Evolutionary conservation across 2,329 filamentous ascomycete species (phyloP), one percentile per base, ranked within the genome.

Genomic region (Diaporthe amygdali): DNA sequence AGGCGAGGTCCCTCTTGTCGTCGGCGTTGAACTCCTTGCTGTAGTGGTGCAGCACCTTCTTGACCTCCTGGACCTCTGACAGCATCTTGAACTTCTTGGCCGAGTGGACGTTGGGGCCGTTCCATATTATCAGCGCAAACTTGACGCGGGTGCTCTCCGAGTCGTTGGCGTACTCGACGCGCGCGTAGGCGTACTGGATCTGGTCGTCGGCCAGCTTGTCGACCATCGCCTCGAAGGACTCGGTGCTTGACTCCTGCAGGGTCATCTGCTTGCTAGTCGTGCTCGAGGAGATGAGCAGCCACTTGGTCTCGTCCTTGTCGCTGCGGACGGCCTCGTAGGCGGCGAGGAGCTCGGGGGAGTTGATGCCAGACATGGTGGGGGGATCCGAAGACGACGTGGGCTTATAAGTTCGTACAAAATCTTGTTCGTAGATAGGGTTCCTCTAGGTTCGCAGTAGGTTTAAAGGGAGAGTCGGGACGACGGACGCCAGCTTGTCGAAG

Each of bases 161-260:
- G 80, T 93, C 91, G 82, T 93, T 93, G 78, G 90, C 90, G 80
- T 93, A 90, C 83, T 92, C 90, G 79, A 92, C 83, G 37, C 90
- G 88, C 75, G 84, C 88, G 82, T 92, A 92, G 69, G 85, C 90
- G 82, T 92, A 93, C 79, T 91, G 89, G 69, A 90, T 90, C 81
- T 91, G 85, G 44, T 78, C 77, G 77, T 90, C 85, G 78, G 90
- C 89, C 14, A 93, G 83, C 73, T 84, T 81, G 39, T 76, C 77
- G n/a, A 84, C 82, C 73, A 93, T 84, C 82, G 17, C 34, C 41
- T 92, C 88, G 44, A 91, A 85, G 78, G 84, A 90, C 81, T 91
- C 91, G 2, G 80, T 85, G 68, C 91, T 91, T 34, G 89, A 92
- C 71, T 81, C 81, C 61, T 84, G 83, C 52, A 93, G 86, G 55